Conservation (phyloP, 805 yeast species). For the Starmera amethionina region DNA sequence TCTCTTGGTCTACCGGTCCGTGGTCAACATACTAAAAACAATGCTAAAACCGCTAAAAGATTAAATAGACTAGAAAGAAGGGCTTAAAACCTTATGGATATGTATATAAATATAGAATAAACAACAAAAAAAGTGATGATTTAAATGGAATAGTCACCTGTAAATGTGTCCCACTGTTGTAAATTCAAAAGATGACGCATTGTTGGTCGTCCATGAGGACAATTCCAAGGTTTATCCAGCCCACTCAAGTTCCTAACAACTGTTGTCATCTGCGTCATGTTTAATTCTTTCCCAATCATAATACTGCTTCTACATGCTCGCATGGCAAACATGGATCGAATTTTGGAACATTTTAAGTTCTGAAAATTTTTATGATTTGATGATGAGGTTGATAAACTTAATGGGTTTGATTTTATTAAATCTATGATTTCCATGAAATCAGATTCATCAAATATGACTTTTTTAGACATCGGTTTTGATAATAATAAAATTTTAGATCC, state of each 20-base stretch:
- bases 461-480: constrained; percentile 68
- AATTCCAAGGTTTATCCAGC: constrained; percentile 86
- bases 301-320: constrained; percentile 90
- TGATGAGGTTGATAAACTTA: constrained; percentile 14
- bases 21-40: constrained; percentile 89
- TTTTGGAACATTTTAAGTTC: constrained; percentile 57
- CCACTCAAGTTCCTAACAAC: constrained; percentile 61
- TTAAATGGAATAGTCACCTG: constrained; percentile 29
- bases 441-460: constrained; percentile 50
- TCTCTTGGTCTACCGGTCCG: constrained; percentile 71
- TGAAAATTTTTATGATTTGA: too few relatives aligned
- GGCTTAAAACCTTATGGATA: constrained; percentile 17
- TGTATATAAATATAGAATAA: not conserved
- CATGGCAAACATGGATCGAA: constrained; percentile 82
- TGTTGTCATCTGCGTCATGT: constrained; percentile 45
- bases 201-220: constrained; percentile 97
- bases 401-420: constrained; percentile 47
- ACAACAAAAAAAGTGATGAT: not conserved
- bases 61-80: constrained; percentile 70
- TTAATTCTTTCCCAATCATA: constrained; percentile 81
- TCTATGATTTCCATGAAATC: constrained; percentile 73
- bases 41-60: constrained; percentile 82
- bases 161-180: constrained; percentile 33
- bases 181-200: constrained; percentile 79
- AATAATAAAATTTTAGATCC: constrained; percentile 47